Percentiles rank a stretch among this genome's conserved stretches.
phyloP scores from a whole-genome alignment of 164 flowering plant genomes.

The Piper betle region DNA sequence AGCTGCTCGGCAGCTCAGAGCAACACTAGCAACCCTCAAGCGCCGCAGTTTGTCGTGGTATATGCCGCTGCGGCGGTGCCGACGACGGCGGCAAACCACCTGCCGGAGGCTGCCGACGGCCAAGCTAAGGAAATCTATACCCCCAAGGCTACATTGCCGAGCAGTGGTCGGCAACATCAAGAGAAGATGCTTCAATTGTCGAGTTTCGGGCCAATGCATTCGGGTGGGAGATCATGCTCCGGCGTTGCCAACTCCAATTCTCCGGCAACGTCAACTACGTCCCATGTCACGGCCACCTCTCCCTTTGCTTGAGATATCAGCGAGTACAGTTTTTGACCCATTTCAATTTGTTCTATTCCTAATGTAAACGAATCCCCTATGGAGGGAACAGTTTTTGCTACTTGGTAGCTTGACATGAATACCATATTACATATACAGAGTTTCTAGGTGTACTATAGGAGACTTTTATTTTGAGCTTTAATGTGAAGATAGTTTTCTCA shows the following conservation, averaged over 20 bases:
- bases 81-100: neutral
- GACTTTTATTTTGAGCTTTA: too few species aligned
- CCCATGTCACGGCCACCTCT: constrained; percentile 7
- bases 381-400: too few species aligned
- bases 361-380: too few species aligned
- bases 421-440: too few species aligned
- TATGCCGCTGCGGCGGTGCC: constrained; percentile 26
- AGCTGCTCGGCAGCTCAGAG: constrained; percentile 19
- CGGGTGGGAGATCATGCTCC: constrained; percentile 1
- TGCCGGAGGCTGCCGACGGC: constrained; percentile 14
- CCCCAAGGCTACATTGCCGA: constrained; percentile 24
- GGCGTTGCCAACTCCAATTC: constrained; percentile 22
- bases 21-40: constrained; percentile 18
- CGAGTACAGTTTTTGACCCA: too few species aligned
- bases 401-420: too few species aligned
- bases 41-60: constrained; percentile 57
- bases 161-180: constrained; percentile 1
- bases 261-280: constrained; percentile 42
- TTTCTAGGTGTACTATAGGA: too few species aligned
- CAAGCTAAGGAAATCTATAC: constrained; percentile 28
- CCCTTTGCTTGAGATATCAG: neutral
- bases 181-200: constrained; percentile 4
- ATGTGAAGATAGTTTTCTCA: too few species aligned
- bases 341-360: too few species aligned
- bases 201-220: too few species aligned